Base-by-base conservation (phyloP, 371 early-diverging fungal species). In the Apophysomyces ossiformis region DNA sequence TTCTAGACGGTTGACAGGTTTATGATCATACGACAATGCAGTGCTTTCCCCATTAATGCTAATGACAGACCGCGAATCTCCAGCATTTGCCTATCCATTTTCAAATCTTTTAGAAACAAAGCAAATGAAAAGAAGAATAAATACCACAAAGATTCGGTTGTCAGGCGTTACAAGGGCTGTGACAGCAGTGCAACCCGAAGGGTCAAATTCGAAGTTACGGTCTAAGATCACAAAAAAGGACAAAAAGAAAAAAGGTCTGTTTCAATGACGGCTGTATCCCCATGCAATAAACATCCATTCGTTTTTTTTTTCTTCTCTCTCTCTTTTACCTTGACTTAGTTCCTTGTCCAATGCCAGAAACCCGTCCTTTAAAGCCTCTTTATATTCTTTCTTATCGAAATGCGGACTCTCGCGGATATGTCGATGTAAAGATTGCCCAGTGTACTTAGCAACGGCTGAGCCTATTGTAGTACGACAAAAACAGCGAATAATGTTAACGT, bases 121-220 rank as follows among this genome's bases (percentile, higher is more conserved):
- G 7, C 16, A 0, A 50, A 4, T 9, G 21, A 5, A 5, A 5
- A 50, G 9, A 16, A 21, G 1, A 2, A 26, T 8, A 63, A 66
- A 61, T 70, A 77, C 81, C 64, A 78, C 81, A 65, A 73, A 63
- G 8, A 82, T 71, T 32, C 62, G 54, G 45, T 74, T 72, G 39
- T 79, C 77, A 35, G 77, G 79, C 43, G 78, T 77, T 8, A 82
- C 60, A 4, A 82, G 65, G 1, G 75, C 78, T 1, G 79, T 72
- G 15, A 99, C 95, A 46, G 99, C 96, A 11, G 99, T 98, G 84
- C 97, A 96, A 37, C 99, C 99, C 18, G 97, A 93, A 26, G 95
- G 88, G 66, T 96, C 95, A 64, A 84, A 75, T 12, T 77, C 81
- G 68, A 88, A 89, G 36, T 84, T 85, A 13, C 87, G 82, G 71